Percentiles rank a stretch among this genome's conserved stretches.
Conservation (phyloP, 257 asterid genomes). For the Solanum habrochaites region DNA sequence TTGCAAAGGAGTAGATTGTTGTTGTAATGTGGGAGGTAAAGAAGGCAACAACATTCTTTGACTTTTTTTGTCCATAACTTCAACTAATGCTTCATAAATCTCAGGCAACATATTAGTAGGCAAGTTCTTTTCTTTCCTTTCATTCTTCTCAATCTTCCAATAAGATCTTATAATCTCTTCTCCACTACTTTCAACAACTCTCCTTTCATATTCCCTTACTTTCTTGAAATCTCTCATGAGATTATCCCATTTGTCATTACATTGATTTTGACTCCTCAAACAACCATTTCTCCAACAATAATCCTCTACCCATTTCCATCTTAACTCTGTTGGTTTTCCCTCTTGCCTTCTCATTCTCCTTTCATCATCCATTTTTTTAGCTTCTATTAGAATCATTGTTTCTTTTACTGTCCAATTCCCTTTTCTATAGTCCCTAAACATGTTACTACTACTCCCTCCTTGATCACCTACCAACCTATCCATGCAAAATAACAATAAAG, state of each 20-base stretch:
- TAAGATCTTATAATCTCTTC: constrained; percentile 23
- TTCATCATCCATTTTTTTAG: constrained; percentile 82
- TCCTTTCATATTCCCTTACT: constrained; percentile 60
- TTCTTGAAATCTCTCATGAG: constrained; percentile 91
- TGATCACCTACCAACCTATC: constrained; percentile 30
- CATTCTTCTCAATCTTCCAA: constrained; percentile 69
- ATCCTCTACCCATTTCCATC: constrained; percentile 98
- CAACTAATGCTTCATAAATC: constrained; percentile 59
- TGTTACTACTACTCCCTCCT: constrained; percentile 3
- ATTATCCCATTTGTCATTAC: constrained; percentile 94
- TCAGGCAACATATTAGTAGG: constrained; percentile 78
- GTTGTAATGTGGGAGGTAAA: constrained; percentile 27
- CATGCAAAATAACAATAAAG: constrained; percentile 17
- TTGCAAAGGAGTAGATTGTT: constrained; percentile 10
- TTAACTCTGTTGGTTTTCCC: constrained; percentile 65
- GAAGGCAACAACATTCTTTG: constrained; percentile 9
- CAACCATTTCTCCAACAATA: constrained; percentile 76
- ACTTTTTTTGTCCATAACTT: constrained; percentile 49
- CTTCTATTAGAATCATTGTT: constrained; percentile 71
- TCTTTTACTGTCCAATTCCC: constrained; percentile 94
- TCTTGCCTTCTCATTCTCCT: constrained; percentile 55
- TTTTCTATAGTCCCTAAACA: constrained; percentile 64
- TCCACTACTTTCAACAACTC: background rate
- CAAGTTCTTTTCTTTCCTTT: constrained; percentile 61
- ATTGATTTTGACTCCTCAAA: constrained; percentile 83